A percentile compares a stretch with the other conserved stretches of the same genome.
These are phyloP conservation scores for Trametes meyenii DNA, from an alignment of 768 basidiomycete genomes.

Conservation along the genomic window DNA sequence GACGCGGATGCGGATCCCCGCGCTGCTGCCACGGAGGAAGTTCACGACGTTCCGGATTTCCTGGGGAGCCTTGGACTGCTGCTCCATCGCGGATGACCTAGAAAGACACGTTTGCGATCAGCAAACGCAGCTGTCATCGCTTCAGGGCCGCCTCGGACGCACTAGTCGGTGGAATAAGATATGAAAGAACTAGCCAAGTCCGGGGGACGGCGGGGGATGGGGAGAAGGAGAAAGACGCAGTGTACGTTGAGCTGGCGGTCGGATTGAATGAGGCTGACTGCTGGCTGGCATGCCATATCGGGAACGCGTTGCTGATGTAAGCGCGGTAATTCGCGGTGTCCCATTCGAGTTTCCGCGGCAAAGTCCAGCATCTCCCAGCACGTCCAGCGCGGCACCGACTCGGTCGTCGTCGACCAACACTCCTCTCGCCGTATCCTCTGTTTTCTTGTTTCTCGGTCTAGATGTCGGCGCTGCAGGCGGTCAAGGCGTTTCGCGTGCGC, in stretches of 20 bases:
- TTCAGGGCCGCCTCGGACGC: background rate
- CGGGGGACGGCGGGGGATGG: conserved; percentile 6
- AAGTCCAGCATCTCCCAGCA: conserved; percentile 1
- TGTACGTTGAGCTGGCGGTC: conserved; percentile 17
- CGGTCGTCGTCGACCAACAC: background rate
- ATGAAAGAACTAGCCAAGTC: conserved; percentile 8
- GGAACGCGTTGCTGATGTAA: conserved; percentile 19
- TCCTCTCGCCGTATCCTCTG: background rate
- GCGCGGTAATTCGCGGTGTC: background rate
- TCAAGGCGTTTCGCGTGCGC: conserved; percentile 50
- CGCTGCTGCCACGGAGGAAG: conserved; percentile 83
- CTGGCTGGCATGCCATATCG: conserved; percentile 24
- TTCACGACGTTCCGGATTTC: conserved; percentile 82
- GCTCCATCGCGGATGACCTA: conserved; percentile 49
- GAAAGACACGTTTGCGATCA: background rate
- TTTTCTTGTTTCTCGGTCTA: background rate
- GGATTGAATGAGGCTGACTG: conserved; percentile 21
- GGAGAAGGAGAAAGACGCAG: conserved; percentile 9
- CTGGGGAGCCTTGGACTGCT: conserved; percentile 78
- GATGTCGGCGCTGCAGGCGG: conserved; percentile 35
- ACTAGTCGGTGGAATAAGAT: conserved; percentile 8
- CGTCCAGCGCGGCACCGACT: background rate
- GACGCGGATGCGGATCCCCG: conserved; percentile 86
- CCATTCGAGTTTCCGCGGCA: background rate
- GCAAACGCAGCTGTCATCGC: background rate